Base-by-base conservation (phyloP, 768 basidiomycete species). In the Suillus plorans region DNA sequence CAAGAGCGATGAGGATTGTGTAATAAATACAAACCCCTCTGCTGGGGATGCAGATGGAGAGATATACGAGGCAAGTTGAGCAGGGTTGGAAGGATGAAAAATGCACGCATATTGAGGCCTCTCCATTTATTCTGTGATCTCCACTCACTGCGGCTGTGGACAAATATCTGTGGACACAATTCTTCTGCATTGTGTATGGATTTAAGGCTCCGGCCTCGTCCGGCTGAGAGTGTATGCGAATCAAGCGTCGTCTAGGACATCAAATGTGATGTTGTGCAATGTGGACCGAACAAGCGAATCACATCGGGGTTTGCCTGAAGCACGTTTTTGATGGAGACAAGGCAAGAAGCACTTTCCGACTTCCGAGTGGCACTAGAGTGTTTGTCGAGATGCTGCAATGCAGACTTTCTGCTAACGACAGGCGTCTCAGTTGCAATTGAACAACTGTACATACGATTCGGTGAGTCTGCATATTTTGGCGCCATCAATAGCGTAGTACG, bases 261-360 rank as follows among this genome's bases (percentile, higher is more conserved):
- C 25, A 56, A 41, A 18, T 9, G 39, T 20, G 39, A 59, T 18
- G 18, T 16, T 28, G 22, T 31, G 31, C 5, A 31, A 6, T 31
- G 31, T 58, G 25, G 37, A 41, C 5, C 5, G 18, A 2, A 18
- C 34, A 56, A 34, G n/a, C 34, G 7, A 50, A 53, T 53, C 52
- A 31, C 10, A 55, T 34, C 57, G 57, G 57, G 39, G 18, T 6
- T 59, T 59, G 18, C 57, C 39, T 59, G 39, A 59, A 59, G 57
- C 57, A 42, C 57, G 39, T 25, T 59, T 41, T 59, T 59, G 57
- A 59, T 59, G 39, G 39, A 18, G 39, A 59, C 57, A 59, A 59
- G 6, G 57, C 57, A 59, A 42, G 57, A 18, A 5, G 53, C 53
- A 6, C 31, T 8, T 52, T 16, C 50, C 37, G 56, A 25, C 37